phyloP scores from a whole-genome alignment of 2,329 filamentous ascomycete species.

The Boeremia exigua region DNA sequence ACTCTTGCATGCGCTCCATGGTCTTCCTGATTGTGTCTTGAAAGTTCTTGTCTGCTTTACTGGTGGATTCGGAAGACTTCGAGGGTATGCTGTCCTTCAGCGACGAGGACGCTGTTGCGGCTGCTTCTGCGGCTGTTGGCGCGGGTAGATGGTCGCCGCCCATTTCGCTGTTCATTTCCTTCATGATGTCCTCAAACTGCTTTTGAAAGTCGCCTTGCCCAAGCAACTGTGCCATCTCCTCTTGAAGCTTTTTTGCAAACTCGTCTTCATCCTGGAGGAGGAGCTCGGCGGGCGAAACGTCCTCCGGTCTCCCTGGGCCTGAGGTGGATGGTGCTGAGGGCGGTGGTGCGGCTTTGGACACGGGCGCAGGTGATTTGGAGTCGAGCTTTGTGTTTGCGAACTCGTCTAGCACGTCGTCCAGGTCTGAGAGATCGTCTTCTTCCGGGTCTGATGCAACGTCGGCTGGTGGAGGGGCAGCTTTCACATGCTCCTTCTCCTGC shows the following conservation, averaged over 20 bases:
- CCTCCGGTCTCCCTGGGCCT: constrained; percentile 46
- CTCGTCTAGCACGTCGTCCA: constrained; percentile 94
- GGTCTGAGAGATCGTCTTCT: constrained; percentile 87
- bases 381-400: constrained; percentile 73
- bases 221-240: constrained; percentile 85
- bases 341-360: constrained; percentile 41
- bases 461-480: constrained; percentile 26
- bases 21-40: constrained; percentile 92
- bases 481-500: constrained; percentile 17
- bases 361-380: constrained; percentile 48
- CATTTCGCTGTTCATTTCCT: constrained; percentile 63
- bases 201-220: constrained; percentile 76
- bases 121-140: constrained; percentile 17
- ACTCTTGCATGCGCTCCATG: constrained; percentile 94
- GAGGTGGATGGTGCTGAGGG: constrained; percentile 48
- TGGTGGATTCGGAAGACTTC: constrained; percentile 9
- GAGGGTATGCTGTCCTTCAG: constrained; percentile 16
- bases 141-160: constrained; percentile 28
- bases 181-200: constrained; percentile 79
- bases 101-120: constrained; percentile 39
- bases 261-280: constrained; percentile 62
- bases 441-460: constrained; percentile 79
- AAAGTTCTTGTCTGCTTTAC: constrained; percentile 71
- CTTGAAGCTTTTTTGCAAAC: constrained; percentile 85
- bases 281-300: constrained; percentile 37